Percentiles rank a stretch among this genome's conserved stretches.
Conservation (phyloP, 345 rosid species). For the Leavenworthia alabamica region DNA sequence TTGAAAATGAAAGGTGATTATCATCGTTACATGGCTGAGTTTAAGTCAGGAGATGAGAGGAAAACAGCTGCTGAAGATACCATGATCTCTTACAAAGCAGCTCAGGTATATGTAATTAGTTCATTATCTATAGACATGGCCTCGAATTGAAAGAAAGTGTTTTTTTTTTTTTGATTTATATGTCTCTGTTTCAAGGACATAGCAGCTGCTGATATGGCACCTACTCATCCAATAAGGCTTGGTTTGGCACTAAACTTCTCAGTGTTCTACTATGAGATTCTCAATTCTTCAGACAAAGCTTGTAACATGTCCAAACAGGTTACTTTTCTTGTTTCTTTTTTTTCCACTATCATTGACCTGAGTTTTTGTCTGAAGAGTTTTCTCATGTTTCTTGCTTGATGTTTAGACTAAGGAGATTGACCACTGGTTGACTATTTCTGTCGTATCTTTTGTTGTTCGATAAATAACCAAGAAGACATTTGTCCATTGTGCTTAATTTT, state of each 20-base stretch:
- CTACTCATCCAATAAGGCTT: slow-evolving; percentile 86
- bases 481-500: neutral
- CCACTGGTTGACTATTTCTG: slow-evolving; percentile 12
- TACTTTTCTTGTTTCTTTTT: neutral
- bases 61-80: slow-evolving; percentile 94
- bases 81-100: slow-evolving; percentile 85
- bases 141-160: neutral
- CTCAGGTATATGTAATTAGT: slow-evolving; percentile 81
- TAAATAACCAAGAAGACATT: neutral
- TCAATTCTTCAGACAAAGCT: slow-evolving; percentile 82
- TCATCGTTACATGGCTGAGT: slow-evolving; percentile 89
- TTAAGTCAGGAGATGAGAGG: slow-evolving; percentile 78
- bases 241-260: slow-evolving; percentile 86
- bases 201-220: slow-evolving; percentile 71
- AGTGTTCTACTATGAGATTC: slow-evolving; percentile 86
- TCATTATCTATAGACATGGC: no score
- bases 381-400: neutral
- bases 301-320: slow-evolving; percentile 98
- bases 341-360: neutral
- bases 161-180: neutral
- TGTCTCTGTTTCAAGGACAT: slow-evolving; percentile 42
- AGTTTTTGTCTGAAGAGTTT: neutral
- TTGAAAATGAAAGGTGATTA: slow-evolving; percentile 98
- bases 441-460: neutral
- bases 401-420: slow-evolving; percentile 8